Base-by-base conservation (phyloP, 1,139 yeast genomes). In the Debaryomycetaceae sp. region DNA sequence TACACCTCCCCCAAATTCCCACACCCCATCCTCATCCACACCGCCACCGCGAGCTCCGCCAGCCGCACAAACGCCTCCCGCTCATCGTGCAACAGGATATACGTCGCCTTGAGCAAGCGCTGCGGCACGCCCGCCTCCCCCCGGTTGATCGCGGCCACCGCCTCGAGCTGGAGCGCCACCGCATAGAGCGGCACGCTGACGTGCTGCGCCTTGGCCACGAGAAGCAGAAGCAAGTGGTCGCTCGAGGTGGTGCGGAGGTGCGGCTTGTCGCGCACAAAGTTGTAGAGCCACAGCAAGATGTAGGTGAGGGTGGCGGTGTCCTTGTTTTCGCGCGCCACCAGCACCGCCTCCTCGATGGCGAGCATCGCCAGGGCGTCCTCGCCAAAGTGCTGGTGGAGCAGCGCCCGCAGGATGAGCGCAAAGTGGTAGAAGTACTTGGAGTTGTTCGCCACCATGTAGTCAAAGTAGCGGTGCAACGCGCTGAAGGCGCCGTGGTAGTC, bases 321-420 rank as follows among this genome's bases (percentile, higher is more conserved):
- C 41, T 78, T 80, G 45, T 83, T 81, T 46, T 88, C 96, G 43
- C 96, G 63, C 0, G 96, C 96, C 2, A 88, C 89, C 3, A 84
- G 68, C 3, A 88, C 82, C 0, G 96, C 93, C 49, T 88, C 96
- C 42, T 83, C 86, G 4, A 88, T 83, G 1, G 95, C 83, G 42
- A 80, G 71, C 11, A 84, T 55, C 0, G 96, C 95, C 41, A 84
- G 85, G 17, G 70, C 72, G 40, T 77, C 78, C 42, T 83, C 83
- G 21, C 83, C 80, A 54, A 84, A 86, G 34, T 75, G 75, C 14
- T 85, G 84, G 45, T 86, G 91, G 26, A 88, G 59, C 0, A 85
- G 70, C 0, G 95, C 95, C 31, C 84, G 60, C 9, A 88, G 79
- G 12, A 88, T 67, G 25, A 88, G 60, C 1, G 96, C 95, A 56